Percentiles rank a stretch among this genome's conserved stretches.
These are phyloP conservation scores for Canna indica DNA, from an alignment of 176 grass and related monocot species.

Conservation along the genomic window DNA sequence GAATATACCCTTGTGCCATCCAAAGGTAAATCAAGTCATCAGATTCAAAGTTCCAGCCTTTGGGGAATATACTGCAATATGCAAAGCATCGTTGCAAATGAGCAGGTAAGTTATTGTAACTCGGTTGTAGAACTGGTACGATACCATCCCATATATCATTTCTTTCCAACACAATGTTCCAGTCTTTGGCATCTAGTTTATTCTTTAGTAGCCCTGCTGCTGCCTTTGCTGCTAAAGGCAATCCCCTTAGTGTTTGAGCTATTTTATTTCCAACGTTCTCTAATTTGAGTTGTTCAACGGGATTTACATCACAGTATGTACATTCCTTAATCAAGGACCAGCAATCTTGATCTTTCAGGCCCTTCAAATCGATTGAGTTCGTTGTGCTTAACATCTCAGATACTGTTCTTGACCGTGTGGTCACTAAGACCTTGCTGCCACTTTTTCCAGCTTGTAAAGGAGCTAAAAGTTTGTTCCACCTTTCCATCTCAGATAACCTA, in stretches of 20 bases:
- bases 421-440: constrained; percentile 43
- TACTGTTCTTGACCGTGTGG: constrained; percentile 30
- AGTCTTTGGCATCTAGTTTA: constrained; percentile 20
- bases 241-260: constrained; percentile 28
- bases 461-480: constrained; percentile 31
- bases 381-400: constrained; percentile 20
- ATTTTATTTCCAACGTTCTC: constrained; percentile 20
- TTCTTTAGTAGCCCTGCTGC: constrained; percentile 34
- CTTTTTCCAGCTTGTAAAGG: constrained; percentile 10
- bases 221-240: constrained; percentile 39
- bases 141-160: constrained; percentile 26
- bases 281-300: constrained; percentile 18
- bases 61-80: constrained; percentile 56
- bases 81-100: constrained; percentile 48
- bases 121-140: constrained; percentile 29
- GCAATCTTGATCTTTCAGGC: constrained; percentile 17
- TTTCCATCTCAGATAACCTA: constrained; percentile 9
- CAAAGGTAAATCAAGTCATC: constrained; percentile 28
- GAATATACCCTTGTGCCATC: constrained; percentile 24
- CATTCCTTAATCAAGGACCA: constrained; percentile 30
- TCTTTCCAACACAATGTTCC: constrained; percentile 30
- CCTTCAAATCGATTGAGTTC: constrained; percentile 17
- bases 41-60: constrained; percentile 30
- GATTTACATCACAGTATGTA: constrained; percentile 15
- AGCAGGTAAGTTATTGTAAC: constrained; percentile 38